Percentiles rank a stretch among this genome's conserved stretches.
phyloP scores from a whole-genome alignment of 108 stramenopile species.

The Cylindrotheca fusiformis region DNA sequence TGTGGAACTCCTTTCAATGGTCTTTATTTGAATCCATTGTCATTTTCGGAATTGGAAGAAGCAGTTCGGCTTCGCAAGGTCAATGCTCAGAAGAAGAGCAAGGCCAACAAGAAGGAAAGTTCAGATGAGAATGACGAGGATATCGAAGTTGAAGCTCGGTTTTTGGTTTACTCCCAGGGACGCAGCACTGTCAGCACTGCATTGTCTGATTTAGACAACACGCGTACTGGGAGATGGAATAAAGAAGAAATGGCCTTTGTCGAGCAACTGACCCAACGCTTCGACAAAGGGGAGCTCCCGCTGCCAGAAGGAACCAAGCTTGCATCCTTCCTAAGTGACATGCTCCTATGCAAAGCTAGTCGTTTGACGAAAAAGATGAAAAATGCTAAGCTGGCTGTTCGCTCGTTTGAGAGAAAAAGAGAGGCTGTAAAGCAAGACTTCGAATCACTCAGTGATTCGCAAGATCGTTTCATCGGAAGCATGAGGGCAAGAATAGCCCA shows the following conservation, averaged over 20 bases:
- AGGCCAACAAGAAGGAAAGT: no score
- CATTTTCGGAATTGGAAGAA: conserved; percentile 24
- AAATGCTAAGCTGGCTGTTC: conserved; percentile 56
- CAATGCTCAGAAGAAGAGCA: neutral
- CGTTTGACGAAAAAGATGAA: conserved; percentile 79
- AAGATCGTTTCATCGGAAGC: conserved; percentile 52
- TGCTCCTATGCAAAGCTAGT: conserved; percentile 55
- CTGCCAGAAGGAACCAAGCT: conserved; percentile 58
- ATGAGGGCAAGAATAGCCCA: conserved; percentile 37
- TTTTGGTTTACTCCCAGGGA: conserved; percentile 11
- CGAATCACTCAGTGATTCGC: conserved; percentile 31
- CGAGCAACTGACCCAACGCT: conserved; percentile 47
- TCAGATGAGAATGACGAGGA: neutral
- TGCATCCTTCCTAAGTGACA: conserved; percentile 57
- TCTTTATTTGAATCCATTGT: conserved; percentile 30
- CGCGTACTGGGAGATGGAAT: conserved; percentile 69
- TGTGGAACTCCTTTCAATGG: conserved; percentile 20
- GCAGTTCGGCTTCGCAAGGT: conserved; percentile 21
- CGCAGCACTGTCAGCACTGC: neutral
- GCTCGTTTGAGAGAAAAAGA: conserved; percentile 18
- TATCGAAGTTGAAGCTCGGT: conserved; percentile 6
- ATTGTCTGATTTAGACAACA: neutral
- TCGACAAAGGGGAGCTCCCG: conserved; percentile 52
- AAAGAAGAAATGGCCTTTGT: conserved; percentile 49
- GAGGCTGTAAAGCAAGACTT: neutral